Base-by-base conservation (phyloP, 2,329 filamentous ascomycete species). In the Fusarium neocosmosporiellum region DNA sequence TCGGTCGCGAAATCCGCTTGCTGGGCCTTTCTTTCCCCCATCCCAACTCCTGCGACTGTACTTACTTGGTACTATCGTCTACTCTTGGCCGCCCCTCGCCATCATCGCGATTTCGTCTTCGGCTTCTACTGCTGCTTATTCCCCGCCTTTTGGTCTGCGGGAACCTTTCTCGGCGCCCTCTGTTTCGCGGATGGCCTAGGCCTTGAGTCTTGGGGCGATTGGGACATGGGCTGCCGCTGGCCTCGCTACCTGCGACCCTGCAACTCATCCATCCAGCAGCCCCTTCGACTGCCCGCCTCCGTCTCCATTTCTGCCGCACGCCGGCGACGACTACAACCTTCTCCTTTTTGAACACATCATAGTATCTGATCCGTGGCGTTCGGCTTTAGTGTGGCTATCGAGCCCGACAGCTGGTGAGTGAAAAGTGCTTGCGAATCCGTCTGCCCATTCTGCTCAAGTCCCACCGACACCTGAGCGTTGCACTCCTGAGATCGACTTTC, bases 211-310 rank as follows among this genome's bases (percentile, higher is more conserved):
- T 73, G 78, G 75, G 79, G 80, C 81, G 82, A 83, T 82, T 83
- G 81, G 81, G 79, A 81, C 73, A 77, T 81, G 81, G 79, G 80
- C 81, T 81, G 76, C 73, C 76, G 73, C 74, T 78, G 81, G 77
- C 77, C 76, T 80, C 75, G 75, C 77, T 76, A 75, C 76, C 75
- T 74, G 70, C 75, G 77, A 78, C 73, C 74, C 74, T 80, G 72
- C 73, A 74, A 74, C 65, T 75, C 67, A 69, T 75, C 71, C 63
- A 66, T 66, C 70, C 74, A 67, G 68, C 70, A 71, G 55, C 73
- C 72, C 66, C 66, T 65, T 77, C 59, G 65, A 74, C 66, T 73
- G 72, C 63, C 68, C 60, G 55, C 66, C 41, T 62, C 70, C 59
- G 66, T 57, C 43, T 73, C 41, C 39, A 58, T 63, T 73, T 68